A percentile compares a stretch with the other conserved stretches of the same genome.
These are phyloP conservation scores for Kwoniella bestiolae DNA, from an alignment of 768 basidiomycete genomes.

Conservation along the genomic window DNA sequence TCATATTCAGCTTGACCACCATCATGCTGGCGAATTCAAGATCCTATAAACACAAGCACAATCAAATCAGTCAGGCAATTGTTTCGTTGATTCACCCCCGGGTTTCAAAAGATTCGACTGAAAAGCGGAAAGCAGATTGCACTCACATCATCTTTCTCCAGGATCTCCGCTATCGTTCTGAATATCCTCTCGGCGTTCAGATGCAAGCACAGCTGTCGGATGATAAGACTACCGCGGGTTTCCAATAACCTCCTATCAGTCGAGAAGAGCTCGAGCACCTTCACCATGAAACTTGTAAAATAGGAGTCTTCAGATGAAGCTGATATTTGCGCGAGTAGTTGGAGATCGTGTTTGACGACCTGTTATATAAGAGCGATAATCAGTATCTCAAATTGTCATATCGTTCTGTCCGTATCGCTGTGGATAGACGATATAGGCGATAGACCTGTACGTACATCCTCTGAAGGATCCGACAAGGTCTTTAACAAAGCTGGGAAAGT, in stretches of 20 bases:
- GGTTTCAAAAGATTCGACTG: too few relatives aligned
- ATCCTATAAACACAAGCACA: slow-evolving; percentile 64
- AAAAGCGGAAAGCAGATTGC: background rate
- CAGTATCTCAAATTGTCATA: too few relatives aligned
- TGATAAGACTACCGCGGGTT: slow-evolving; percentile 90
- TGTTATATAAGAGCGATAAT: slow-evolving; percentile 43
- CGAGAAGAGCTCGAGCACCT: slow-evolving; percentile 89
- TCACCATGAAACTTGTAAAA: slow-evolving; percentile 94
- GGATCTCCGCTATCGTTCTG: slow-evolving; percentile 90
- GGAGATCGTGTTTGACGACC: slow-evolving; percentile 96
- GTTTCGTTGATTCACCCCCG: too few relatives aligned
- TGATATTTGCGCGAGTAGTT: slow-evolving; percentile 94
- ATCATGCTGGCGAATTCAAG: slow-evolving; percentile 97
- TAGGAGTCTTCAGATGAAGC: slow-evolving; percentile 93
- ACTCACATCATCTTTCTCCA: slow-evolving; percentile 94
- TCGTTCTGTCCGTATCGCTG: too few relatives aligned
- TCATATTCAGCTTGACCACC: slow-evolving; percentile 95
- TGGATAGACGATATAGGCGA: too few relatives aligned
- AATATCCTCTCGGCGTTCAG: slow-evolving; percentile 96
- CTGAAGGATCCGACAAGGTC: slow-evolving; percentile 92
- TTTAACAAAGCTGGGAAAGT: slow-evolving; percentile 95
- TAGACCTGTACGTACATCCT: slow-evolving; percentile 79
- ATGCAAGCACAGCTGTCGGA: slow-evolving; percentile 89
- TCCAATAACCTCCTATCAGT: slow-evolving; percentile 90
- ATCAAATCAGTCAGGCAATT: slow-evolving; percentile 18